Percentiles rank a stretch among this genome's conserved stretches.
These are phyloP conservation scores for Monosporascus sp. DNA, from an alignment of 2,329 filamentous ascomycete genomes.

Conservation along the genomic window DNA sequence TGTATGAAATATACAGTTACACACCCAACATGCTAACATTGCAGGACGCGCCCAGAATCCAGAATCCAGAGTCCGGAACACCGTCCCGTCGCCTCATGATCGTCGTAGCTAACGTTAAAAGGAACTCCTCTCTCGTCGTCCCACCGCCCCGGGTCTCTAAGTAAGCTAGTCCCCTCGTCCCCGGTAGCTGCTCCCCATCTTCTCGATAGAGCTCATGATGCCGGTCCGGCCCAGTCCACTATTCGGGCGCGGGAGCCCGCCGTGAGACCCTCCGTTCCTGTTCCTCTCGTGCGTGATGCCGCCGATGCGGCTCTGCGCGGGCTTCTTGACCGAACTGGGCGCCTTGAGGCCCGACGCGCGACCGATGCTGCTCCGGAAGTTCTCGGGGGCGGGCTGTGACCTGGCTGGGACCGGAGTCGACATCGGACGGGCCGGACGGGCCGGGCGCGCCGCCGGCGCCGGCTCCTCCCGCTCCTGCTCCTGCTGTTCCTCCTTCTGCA, in stretches of 20 bases:
- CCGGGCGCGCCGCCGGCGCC: not conserved
- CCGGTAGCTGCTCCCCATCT: constrained; percentile 64
- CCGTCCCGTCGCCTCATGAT: not conserved
- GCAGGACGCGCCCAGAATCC: not conserved
- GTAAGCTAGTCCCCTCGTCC: constrained; percentile 30
- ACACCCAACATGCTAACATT: not conserved
- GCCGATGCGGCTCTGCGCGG: constrained; percentile 43
- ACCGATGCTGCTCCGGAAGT: constrained; percentile 46
- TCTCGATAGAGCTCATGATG: constrained; percentile 81
- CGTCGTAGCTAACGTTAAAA: not conserved
- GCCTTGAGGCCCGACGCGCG: constrained; percentile 56
- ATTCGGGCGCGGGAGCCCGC: constrained; percentile 44
- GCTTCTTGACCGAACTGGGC: constrained; percentile 43
- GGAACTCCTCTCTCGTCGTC: not conserved
- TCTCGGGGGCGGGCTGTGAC: constrained; percentile 25
- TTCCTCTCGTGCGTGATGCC: constrained; percentile 40
- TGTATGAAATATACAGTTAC: no score
- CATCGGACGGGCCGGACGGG: not conserved
- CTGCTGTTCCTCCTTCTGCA: constrained; percentile 20
- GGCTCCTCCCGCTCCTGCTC: constrained; percentile 8
- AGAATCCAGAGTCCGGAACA: not conserved
- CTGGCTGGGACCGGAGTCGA: constrained; percentile 11
- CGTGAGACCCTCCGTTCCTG: constrained; percentile 33
- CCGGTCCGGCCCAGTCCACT: constrained; percentile 55
- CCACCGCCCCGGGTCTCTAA: not conserved